Evolutionary conservation across 1,284 basidiomycete genomes (phyloP).

Genomic region (Mycena citricolor): DNA sequence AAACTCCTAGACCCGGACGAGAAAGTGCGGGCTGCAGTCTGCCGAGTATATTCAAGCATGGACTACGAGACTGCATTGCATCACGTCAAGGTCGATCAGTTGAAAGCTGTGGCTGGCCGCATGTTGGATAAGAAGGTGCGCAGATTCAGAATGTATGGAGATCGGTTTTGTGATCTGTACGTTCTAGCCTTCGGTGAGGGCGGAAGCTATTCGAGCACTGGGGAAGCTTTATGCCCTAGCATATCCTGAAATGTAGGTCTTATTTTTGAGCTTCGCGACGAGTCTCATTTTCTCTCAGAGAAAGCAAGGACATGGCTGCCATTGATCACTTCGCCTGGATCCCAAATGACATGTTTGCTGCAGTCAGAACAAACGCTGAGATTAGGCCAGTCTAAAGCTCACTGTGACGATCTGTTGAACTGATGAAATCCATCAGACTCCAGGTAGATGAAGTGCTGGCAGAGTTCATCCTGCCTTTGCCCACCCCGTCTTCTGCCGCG

Average conservation of each 20-base stretch:
- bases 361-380: not conserved
- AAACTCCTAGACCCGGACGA: constrained; percentile 91
- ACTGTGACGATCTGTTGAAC: not conserved
- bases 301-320: constrained; percentile 75
- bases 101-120: constrained; percentile 70
- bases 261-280: not conserved
- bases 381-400: not conserved
- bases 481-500: constrained; percentile 36
- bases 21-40: constrained; percentile 83
- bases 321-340: constrained; percentile 92
- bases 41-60: constrained; percentile 78
- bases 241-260: constrained; percentile 82
- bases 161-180: not conserved
- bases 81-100: constrained; percentile 66
- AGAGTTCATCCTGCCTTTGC: constrained; percentile 78
- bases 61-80: constrained; percentile 92
- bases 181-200: constrained; percentile 72
- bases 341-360: constrained; percentile 69
- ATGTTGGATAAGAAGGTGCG: constrained; percentile 85
- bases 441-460: constrained; percentile 66
- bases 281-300: constrained; percentile 47
- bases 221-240: constrained; percentile 83
- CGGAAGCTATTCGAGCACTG: constrained; percentile 76
- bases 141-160: not conserved
- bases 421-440: constrained; percentile 38